phyloP scores from a whole-genome alignment of 148 eudicot genomes.

The Chenopodium formosanum region DNA sequence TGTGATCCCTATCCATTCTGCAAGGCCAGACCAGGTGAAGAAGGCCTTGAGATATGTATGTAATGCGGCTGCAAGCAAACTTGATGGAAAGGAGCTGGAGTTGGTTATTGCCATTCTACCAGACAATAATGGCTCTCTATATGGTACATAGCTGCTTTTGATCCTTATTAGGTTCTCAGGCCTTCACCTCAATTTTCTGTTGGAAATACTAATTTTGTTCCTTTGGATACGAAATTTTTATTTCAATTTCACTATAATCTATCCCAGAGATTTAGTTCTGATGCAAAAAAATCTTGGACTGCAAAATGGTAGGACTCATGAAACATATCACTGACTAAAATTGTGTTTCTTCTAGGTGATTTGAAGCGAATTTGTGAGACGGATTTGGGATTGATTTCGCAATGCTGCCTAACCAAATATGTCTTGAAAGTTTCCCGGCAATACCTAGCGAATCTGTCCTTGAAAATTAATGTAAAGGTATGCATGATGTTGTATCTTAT shows the following conservation, averaged over 20 bases:
- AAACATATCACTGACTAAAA: constrained; percentile 4
- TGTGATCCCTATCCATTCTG: constrained; percentile 58
- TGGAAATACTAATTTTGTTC: not conserved
- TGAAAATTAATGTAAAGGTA: constrained; percentile 94
- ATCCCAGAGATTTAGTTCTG: not conserved
- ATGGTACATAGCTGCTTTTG: constrained; percentile 40
- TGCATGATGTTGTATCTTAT: not conserved
- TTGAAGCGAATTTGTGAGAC: constrained; percentile 87
- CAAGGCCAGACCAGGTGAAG: constrained; percentile 75
- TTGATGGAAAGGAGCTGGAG: constrained; percentile 65
- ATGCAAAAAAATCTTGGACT: not conserved
- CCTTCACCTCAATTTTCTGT: not conserved
- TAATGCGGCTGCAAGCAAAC: constrained; percentile 43
- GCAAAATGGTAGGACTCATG: not conserved
- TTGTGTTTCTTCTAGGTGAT: constrained; percentile 49
- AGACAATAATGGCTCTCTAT: constrained; percentile 74
- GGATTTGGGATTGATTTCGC: constrained; percentile 78
- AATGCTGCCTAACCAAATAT: constrained; percentile 77
- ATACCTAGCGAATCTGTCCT: constrained; percentile 73
- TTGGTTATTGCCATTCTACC: constrained; percentile 70
- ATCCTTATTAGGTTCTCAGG: not conserved
- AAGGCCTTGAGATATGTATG: constrained; percentile 63
- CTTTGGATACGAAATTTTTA: not conserved
- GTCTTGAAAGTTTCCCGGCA: constrained; percentile 70
- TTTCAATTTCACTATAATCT: not conserved